These are phyloP conservation scores for Elsinoe ampelina DNA, from an alignment of 2,329 filamentous ascomycete species.

Conservation along the genomic window DNA sequence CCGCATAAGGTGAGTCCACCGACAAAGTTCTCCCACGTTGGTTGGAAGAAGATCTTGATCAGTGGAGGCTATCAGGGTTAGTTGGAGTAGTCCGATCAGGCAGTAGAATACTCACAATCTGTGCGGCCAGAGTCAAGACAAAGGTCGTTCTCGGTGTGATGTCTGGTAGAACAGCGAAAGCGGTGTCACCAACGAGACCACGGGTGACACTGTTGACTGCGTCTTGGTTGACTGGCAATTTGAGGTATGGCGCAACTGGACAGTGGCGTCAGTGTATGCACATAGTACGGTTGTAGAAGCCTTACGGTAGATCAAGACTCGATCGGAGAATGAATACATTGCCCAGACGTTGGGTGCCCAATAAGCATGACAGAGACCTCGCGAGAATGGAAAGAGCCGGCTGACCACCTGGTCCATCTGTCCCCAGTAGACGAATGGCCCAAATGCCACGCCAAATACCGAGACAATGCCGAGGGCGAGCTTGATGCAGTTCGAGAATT, in stretches of 20 bases:
- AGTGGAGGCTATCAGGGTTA: constrained; percentile 51
- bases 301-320: constrained; percentile 71
- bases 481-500: constrained; percentile 71
- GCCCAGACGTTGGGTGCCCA: constrained; percentile 98
- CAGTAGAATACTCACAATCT: constrained; percentile 45
- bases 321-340: constrained; percentile 84
- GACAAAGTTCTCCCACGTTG: constrained; percentile 82
- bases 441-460: constrained; percentile 74
- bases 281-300: constrained; percentile 13
- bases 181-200: constrained; percentile 84
- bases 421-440: constrained; percentile 71
- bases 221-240: constrained; percentile 60
- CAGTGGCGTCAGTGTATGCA: background rate
- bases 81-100: background rate
- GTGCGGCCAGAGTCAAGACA: constrained; percentile 69
- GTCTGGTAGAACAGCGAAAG: constrained; percentile 87
- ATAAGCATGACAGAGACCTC: constrained; percentile 92
- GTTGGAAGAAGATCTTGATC: constrained; percentile 68
- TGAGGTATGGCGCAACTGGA: constrained; percentile 70
- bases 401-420: constrained; percentile 78
- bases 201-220: constrained; percentile 84
- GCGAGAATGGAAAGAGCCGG: constrained; percentile 84
- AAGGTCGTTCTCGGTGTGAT: constrained; percentile 76
- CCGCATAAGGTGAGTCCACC: constrained; percentile 85
- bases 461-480: constrained; percentile 62